Conservation (phyloP, 176 grass and related monocot genomes). For the Cymbopogon citratus region DNA sequence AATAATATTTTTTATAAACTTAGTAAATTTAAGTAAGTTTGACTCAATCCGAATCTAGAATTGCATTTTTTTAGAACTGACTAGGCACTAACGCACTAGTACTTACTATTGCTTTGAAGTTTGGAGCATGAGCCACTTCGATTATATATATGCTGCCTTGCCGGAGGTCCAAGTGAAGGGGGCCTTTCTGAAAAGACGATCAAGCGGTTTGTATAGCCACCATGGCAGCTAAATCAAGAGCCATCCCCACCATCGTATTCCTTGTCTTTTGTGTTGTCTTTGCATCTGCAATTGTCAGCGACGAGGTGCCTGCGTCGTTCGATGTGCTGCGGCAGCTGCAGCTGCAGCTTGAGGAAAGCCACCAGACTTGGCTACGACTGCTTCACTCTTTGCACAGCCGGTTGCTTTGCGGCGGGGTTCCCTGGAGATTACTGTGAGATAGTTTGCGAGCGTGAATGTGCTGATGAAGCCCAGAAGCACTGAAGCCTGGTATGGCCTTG, state of each 20-base stretch:
- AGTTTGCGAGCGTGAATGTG: not conserved
- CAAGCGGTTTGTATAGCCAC: not conserved
- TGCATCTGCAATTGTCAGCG: not conserved
- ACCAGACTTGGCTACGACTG: not conserved
- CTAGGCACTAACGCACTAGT: no score
- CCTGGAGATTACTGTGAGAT: not conserved
- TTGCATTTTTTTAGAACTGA: not conserved
- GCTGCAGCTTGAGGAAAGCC: not conserved
- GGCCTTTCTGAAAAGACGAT: no score
- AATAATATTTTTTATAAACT: not conserved
- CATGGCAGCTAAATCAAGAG: no score
- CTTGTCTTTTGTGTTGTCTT: not conserved
- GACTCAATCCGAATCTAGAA: not conserved
- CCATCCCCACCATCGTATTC: not conserved
- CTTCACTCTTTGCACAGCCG: not conserved
- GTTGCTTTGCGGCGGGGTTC: not conserved
- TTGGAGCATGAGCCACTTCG: not conserved
- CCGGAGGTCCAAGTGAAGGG: not conserved
- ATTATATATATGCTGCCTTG: not conserved
- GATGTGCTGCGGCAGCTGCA: not conserved
- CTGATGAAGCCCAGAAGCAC: not conserved
- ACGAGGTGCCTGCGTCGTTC: not conserved
- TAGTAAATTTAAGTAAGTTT: not conserved
- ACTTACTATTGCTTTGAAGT: not conserved
- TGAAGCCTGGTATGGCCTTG: not conserved